Evolutionary conservation across 2,329 filamentous ascomycete species (phyloP), one percentile per base, ranked within the genome.

Genomic region (Aspergillus eucalypticola): DNA sequence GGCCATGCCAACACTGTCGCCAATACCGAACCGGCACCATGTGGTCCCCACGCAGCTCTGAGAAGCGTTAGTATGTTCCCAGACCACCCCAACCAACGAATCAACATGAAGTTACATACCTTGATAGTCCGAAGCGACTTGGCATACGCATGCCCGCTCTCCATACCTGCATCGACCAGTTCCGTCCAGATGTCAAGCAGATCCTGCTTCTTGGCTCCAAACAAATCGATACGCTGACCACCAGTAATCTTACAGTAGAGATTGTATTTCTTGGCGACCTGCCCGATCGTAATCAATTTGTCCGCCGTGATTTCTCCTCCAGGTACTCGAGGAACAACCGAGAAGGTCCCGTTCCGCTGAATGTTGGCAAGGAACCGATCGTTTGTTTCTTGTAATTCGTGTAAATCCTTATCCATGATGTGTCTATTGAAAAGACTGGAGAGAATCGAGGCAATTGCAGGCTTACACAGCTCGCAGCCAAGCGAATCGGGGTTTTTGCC

Each of bases 161-260:
- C 92, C 88, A 96, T 90, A 19, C 92, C 92, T 1, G 89, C 92
- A 58, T 90, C 88, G 8, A 96, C 85, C 3, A 96, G 82, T 66
- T 87, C 85, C 46, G 85, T 84, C 92, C 92, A 96, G 68, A 96
- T 96, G 13, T 84, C 83, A 2, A 90, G 82, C 17, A 96, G 82
- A 73, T 96, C 91, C 66, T 95, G 90, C 78, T 96, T 96, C 76
- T 88, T 88, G 0, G 92, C 92, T 42, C 92, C 92, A 70, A 96
- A 96, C 88, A 96, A 86, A 75, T 96, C 92, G 71, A 96, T 96
- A 58, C 92, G 86, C 76, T 96, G 92, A 1, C 90, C 92, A 58
- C 92, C 92, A 0, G 92, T 96, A 72, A 96, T 96, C 78, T 96
- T 96, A 71, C 88, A 92, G 78, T 96, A 96, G 6, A 96, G 80